Evolutionary conservation across 1,284 basidiomycete genomes (phyloP), one percentile per base, ranked within the genome.

Genomic region (Hypsizygus ulmarius): DNA sequence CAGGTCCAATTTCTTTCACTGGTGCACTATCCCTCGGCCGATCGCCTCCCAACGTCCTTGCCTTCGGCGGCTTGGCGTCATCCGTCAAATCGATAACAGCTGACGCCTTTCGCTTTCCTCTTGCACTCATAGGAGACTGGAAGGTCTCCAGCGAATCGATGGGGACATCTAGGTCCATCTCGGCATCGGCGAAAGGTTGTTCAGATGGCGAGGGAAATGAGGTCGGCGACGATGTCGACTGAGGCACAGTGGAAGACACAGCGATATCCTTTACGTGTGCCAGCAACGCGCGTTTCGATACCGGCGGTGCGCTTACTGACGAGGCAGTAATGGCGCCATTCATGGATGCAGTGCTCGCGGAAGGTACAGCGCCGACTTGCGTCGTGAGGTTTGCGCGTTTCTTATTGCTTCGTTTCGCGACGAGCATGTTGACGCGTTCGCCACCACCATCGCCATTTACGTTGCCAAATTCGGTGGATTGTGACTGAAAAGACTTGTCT

Each of bases 21-120:
- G 72, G 63, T 11, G 72, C 70, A 30, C 62, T 57, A 43, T 81
- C 82, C 49, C 82, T 69, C 2, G 71, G 65, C 32, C 79, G 67
- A 56, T 87, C 86, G 0, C 87, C 87, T 18, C 90, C 90, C 7
- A 93, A 69, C 11, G 89, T 90, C 57, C 81, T 79, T 37, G 73
- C 68, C 54, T 60, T 77, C 55, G 50, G 51, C 36, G 58, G 60
- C 33, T 65, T 65, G 9, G 58, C 59, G 2, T 74, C 72, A 33
- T 82, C 79, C 21, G 61, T 59, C n/a, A 70, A 56, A 49, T 81
- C 78, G 28, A 68, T 61, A 2, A 64, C 60, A 5, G 63, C 67
- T 5, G 67, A 73, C 2, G 70, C 72, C 55, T 77, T 83, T 52
- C 77, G 70, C 63, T 80, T 84, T 43, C 75, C 62, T 69, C 60